Base-by-base conservation (phyloP, 495 filamentous ascomycete genomes). In the Aspergillus incahuasiensis region DNA sequence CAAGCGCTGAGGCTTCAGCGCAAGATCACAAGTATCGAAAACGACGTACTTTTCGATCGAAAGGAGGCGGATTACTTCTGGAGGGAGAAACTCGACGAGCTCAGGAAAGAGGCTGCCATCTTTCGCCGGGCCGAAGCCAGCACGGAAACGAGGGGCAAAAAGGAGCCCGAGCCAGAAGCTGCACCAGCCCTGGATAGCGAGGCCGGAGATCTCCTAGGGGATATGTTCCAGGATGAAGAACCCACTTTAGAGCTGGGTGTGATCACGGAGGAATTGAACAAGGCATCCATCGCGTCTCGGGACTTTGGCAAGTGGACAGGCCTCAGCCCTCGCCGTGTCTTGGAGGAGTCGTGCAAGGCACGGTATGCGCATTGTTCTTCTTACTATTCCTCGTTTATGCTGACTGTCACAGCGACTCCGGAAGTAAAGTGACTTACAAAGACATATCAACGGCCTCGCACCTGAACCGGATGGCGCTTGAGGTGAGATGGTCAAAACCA, bases 281-380 rank as follows among this genome's bases (percentile, higher is more conserved):
- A 63, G 22, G 55, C 62, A 6, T 45, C 63, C 15, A 71, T 90
- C 6, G 79, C 64, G 3, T 79, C 95, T 48, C 74, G 90, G 48
- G 84, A 96, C 57, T 97, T 98, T 79, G 92, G 91, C 15, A 87
- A 88, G 65, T 85, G 79, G 76, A 81, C 74, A 15, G 87, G 89
- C 32, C 58, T 92, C 13, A 86, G 70, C 58, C 89, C 90, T 18
- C 79, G 82, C 39, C 77, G 85, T 52, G 79, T 89, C 39, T 69
- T 98, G 15, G 90, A 97, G 63, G 94, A 97, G 69, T 82, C 89
- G 42, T 95, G 91, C 66, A 87, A 86, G 60, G 82, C 90, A 55
- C 87, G 88, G 87, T 87, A 73, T 67, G 79, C 11, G 11, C 21
- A n/a, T 34, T 18, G 4, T 8, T 8, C 25, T 3, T 28, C 8